Base-by-base conservation (phyloP, 2,329 filamentous ascomycete genomes). In the Botrytis fragariae region DNA sequence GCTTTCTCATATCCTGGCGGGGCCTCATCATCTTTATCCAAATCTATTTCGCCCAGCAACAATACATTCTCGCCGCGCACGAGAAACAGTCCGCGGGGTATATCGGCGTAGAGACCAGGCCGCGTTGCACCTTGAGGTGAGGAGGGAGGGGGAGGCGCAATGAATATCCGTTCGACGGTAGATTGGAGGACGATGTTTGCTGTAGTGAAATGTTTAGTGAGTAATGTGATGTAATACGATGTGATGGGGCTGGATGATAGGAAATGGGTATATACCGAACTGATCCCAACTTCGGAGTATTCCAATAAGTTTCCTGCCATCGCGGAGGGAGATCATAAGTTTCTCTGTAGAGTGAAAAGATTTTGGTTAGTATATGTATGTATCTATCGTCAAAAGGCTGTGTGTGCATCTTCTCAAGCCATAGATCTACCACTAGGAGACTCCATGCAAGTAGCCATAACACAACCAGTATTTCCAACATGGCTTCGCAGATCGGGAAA, bases 41-140 rank as follows among this genome's bases (percentile, higher is more conserved):
- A 89, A 82, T 99, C 96, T 79, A 99, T 97, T 83, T 98, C 97
- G 54, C 96, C 96, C 29, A 98, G 88, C 62, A 99, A 86, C 69
- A 97, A 87, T n/a, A 99, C 96, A 82, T 99, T 99, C 85, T 99
- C 96, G 77, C 96, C 96, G 74, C 96, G 88, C 63, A 99, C 93
- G 51, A 98, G 88, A 84, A 96, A 98, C 76, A 97, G 90, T 68
- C 96, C 96, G 73, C 94, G 90, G 18, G 90, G 87, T 74, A 97
- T 89, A 82, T 99, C 96, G 74, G 94, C 93, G 81, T 94, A 98
- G 69, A 97, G 81, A 18, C 86, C 86, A 45, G 81, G 80, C 77
- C 81, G 72, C 77, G 83, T 76, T 14, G 73, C 81, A 61, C 54
- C 72, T 25, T 69, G 59, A 3, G 74, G 69, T 20, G 76, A 73